These are phyloP conservation scores for Candida verbasci DNA, from an alignment of 805 yeast genomes.

Conservation along the genomic window DNA sequence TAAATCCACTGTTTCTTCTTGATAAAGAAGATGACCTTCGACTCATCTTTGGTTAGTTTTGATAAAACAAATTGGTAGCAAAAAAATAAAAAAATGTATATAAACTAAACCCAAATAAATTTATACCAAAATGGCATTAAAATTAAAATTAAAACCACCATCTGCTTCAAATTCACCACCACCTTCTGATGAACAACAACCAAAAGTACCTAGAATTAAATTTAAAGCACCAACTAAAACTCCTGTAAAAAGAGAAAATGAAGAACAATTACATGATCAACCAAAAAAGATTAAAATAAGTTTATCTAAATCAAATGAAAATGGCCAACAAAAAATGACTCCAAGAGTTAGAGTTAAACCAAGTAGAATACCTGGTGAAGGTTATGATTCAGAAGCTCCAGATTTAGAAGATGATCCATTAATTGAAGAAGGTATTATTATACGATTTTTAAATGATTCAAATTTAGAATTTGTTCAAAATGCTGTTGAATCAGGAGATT, in stretches of 20 bases:
- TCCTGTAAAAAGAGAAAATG: slow-evolving; percentile 5
- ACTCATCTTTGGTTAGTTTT: slow-evolving; percentile 2
- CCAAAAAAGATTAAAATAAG: slow-evolving; percentile 22
- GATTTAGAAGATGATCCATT: slow-evolving; percentile 94
- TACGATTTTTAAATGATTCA: slow-evolving; percentile 68
- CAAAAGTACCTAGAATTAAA: slow-evolving; percentile 12
- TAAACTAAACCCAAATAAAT: no score
- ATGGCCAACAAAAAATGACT: slow-evolving; percentile 15
- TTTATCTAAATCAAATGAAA: slow-evolving; percentile 6
- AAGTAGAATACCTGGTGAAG: slow-evolving; percentile 81
- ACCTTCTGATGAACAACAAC: slow-evolving; percentile 5
- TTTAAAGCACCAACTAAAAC: slow-evolving; percentile 17
- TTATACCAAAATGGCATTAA: slow-evolving; percentile 13
- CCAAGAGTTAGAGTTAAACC: slow-evolving; percentile 54
- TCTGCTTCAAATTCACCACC: slow-evolving; percentile 7
- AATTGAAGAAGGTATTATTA: slow-evolving; percentile 77
- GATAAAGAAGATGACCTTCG: slow-evolving; percentile 23
- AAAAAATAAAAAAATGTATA: no score
- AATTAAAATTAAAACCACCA: slow-evolving; percentile 19
- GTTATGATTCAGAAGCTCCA: slow-evolving; percentile 95
- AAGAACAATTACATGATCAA: slow-evolving; percentile 12
- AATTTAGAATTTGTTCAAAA: slow-evolving; percentile 69
- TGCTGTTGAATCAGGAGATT: slow-evolving; percentile 75
- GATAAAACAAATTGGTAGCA: not conserved
- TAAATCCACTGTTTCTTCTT: no score